phyloP scores from a whole-genome alignment of 139 green algal species.

The Chlamydomonas incerta region DNA sequence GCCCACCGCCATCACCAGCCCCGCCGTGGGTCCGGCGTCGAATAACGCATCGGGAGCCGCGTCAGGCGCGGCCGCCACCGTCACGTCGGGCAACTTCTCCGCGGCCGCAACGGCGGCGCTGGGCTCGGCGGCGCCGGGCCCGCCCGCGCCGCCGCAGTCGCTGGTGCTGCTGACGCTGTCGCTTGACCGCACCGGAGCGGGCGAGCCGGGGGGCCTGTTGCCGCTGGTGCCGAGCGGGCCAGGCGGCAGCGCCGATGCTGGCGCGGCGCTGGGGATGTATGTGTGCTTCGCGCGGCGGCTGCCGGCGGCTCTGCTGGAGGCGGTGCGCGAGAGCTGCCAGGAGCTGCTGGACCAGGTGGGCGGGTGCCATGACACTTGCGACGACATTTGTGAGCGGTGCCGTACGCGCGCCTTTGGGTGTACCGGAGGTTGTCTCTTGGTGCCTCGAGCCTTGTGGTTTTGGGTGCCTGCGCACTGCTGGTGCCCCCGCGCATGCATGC shows the following conservation, averaged over 20 bases:
- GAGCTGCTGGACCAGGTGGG: constrained; percentile 13
- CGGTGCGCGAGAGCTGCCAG: constrained; percentile 16
- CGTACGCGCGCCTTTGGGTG: no score
- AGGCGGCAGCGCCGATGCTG: background rate
- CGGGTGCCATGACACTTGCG: no score
- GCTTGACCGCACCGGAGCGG: background rate
- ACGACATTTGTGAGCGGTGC: no score
- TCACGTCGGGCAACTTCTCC: background rate
- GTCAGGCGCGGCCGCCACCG: background rate
- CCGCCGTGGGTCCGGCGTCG: no score
- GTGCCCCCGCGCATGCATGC: no score
- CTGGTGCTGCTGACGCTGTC: constrained; percentile 7
- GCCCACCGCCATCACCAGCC: no score
- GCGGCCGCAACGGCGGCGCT: no score
- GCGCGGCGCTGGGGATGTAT: constrained; percentile 19
- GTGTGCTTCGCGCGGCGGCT: constrained; percentile 18
- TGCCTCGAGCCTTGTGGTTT: no score
- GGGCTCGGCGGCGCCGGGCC: background rate
- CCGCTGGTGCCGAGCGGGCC: no score
- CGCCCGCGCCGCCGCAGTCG: background rate
- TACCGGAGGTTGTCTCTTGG: no score
- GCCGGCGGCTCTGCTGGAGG: constrained; percentile 24
- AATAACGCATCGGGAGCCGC: background rate
- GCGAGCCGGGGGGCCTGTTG: no score
- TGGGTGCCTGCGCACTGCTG: no score